These are phyloP conservation scores for Neurospora africana DNA, from an alignment of 495 filamentous ascomycete genomes.

Conservation along the genomic window DNA sequence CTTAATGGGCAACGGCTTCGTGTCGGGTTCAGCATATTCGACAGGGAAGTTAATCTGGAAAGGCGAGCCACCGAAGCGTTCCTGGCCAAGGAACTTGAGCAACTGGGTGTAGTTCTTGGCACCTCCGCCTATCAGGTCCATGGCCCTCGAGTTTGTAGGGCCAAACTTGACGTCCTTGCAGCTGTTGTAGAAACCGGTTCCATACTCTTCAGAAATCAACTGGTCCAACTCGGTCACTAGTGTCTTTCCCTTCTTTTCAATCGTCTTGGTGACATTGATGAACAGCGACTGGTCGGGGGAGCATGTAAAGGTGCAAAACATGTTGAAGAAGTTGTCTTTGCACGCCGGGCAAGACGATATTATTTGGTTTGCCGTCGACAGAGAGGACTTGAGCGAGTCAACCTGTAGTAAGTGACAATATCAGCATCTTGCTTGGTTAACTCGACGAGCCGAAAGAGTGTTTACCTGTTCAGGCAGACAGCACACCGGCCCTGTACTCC, in stretches of 20 bases:
- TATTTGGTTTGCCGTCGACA: conserved; percentile 77
- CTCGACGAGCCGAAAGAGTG: neutral
- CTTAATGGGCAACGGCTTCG: conserved; percentile 53
- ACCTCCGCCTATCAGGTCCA: conserved; percentile 89
- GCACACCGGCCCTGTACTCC: conserved; percentile 73
- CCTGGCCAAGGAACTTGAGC: conserved; percentile 82
- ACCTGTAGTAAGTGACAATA: conserved; percentile 38
- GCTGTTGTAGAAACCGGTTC: conserved; percentile 84
- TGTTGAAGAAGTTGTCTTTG: conserved; percentile 93
- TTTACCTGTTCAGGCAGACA: conserved; percentile 71
- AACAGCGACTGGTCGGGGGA: conserved; percentile 94
- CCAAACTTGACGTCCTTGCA: conserved; percentile 99
- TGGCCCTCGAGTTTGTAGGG: conserved; percentile 79
- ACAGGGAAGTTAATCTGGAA: conserved; percentile 93
- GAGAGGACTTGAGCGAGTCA: conserved; percentile 62
- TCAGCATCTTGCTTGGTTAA: neutral
- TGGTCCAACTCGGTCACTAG: conserved; percentile 85
- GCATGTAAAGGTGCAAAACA: conserved; percentile 96
- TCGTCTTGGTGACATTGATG: conserved; percentile 77
- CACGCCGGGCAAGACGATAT: conserved; percentile 92
- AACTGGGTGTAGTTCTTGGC: conserved; percentile 82
- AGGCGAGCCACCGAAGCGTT: conserved; percentile 79
- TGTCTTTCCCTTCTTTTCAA: conserved; percentile 53
- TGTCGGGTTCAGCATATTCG: conserved; percentile 49
- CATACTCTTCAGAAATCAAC: conserved; percentile 77